Percentiles rank a stretch among this genome's conserved stretches.
Conservation (phyloP, 1,139 yeast species). For the Nakaseomyces bracarensis region DNA sequence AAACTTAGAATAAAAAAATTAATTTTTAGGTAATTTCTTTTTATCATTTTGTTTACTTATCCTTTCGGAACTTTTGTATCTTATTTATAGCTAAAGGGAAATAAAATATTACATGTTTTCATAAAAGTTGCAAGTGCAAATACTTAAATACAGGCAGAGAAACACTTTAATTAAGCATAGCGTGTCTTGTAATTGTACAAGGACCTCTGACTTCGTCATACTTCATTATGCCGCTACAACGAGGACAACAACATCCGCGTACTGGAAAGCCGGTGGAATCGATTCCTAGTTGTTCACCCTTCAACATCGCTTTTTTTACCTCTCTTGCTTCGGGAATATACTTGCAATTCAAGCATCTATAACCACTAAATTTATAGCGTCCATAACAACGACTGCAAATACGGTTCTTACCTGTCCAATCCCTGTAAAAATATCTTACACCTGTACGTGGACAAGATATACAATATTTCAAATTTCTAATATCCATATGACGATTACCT, state of each 20-base stretch:
- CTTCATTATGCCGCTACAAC: slow-evolving; percentile 21
- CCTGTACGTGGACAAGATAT: slow-evolving; percentile 24
- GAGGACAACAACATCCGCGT: slow-evolving; percentile 17
- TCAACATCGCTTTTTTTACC: slow-evolving; percentile 14
- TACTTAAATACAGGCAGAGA: not conserved
- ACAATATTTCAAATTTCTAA: slow-evolving; percentile 19
- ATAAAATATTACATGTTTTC: slow-evolving; percentile 5
- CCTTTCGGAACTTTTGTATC: slow-evolving; percentile 7
- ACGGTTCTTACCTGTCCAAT: slow-evolving; percentile 23
- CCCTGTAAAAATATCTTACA: slow-evolving; percentile 21
- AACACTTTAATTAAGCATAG: not conserved
- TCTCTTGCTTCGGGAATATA: slow-evolving; percentile 26
- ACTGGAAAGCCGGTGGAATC: slow-evolving; percentile 10
- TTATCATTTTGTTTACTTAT: slow-evolving; percentile 3
- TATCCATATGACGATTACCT: slow-evolving; percentile 13
- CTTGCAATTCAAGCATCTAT: slow-evolving; percentile 21
- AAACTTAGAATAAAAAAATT: slow-evolving; percentile 22
- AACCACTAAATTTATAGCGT: slow-evolving; percentile 22
- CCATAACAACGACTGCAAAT: slow-evolving; percentile 25
- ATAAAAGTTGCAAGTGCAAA: not conserved
- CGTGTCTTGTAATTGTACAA: not conserved
- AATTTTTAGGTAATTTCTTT: slow-evolving; percentile 1
- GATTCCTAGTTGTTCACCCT: slow-evolving; percentile 13
- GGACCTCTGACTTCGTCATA: slow-evolving; percentile 22
- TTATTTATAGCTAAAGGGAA: slow-evolving; percentile 5